These are phyloP conservation scores for Hymenoscyphus linearis DNA, from an alignment of 2,329 filamentous ascomycete genomes.

Conservation along the genomic window DNA sequence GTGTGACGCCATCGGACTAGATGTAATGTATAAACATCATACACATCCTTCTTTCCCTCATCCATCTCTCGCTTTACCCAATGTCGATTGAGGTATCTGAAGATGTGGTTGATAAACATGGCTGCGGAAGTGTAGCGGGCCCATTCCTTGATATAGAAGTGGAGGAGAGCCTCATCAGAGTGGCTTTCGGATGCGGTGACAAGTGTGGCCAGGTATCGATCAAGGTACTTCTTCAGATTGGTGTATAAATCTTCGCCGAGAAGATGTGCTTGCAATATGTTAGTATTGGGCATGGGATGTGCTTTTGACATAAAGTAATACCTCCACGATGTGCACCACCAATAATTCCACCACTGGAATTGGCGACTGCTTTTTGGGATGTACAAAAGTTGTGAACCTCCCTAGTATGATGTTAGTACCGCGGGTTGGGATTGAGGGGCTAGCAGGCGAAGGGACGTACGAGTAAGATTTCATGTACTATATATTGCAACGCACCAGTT, in stretches of 20 bases:
- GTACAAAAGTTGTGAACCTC: conserved; percentile 99
- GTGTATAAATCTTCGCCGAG: conserved; percentile 95
- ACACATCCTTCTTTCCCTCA: conserved; percentile 96
- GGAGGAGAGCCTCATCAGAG: conserved; percentile 81
- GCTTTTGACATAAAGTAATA: conserved; percentile 32
- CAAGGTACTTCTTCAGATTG: conserved; percentile 81
- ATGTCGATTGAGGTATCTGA: conserved; percentile 92
- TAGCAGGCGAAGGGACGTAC: conserved; percentile 39
- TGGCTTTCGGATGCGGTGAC: conserved; percentile 70
- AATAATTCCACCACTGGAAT: conserved; percentile 39
- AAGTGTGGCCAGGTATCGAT: conserved; percentile 65
- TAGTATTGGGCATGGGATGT: conserved; percentile 6
- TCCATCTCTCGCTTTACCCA: conserved; percentile 99
- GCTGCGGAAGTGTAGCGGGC: conserved; percentile 90
- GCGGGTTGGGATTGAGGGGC: not conserved
- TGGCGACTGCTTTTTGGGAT: conserved; percentile 84
- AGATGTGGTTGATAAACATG: conserved; percentile 96
- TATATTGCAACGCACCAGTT: conserved; percentile 7
- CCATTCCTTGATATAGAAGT: conserved; percentile 97
- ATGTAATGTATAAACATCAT: conserved; percentile 96
- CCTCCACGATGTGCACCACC: conserved; percentile 66
- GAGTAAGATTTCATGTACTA: conserved; percentile 97
- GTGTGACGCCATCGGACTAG: conserved; percentile 92
- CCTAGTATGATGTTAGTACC: conserved; percentile 42
- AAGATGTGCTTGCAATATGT: conserved; percentile 63